A percentile compares a stretch with the other conserved stretches of the same genome.
phyloP scores from a whole-genome alignment of 768 basidiomycete genomes.

The Terana coerulea region DNA sequence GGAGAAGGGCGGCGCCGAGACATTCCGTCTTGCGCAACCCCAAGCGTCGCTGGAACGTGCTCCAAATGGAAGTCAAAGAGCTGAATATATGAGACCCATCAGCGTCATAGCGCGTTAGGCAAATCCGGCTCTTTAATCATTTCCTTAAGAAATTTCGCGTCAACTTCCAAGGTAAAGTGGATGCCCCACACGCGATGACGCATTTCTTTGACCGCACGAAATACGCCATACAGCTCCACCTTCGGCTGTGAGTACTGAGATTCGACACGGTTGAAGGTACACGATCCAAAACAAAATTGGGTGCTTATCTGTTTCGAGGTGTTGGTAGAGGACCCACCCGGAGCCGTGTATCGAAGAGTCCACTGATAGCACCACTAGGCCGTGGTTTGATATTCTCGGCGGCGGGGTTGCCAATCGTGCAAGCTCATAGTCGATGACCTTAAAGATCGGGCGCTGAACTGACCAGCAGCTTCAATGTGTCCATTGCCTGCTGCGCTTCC shows the following conservation, averaged over 20 bases:
- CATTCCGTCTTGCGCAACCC: conserved; percentile 20
- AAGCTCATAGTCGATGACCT: conserved; percentile 15
- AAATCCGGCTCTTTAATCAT: conserved; percentile 23
- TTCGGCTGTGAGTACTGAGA: conserved; percentile 36
- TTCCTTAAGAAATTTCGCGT: conserved; percentile 26
- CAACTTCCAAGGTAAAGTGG: conserved; percentile 27
- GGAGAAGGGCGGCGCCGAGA: conserved; percentile 11
- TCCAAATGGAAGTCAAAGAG: conserved; percentile 18
- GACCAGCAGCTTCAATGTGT: conserved; percentile 8
- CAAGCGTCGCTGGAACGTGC: conserved; percentile 19
- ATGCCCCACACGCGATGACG: conserved; percentile 29
- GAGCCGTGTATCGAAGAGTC: conserved; percentile 21
- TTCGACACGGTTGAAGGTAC: conserved; percentile 29
- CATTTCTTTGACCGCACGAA: conserved; percentile 26
- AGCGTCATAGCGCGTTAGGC: conserved; percentile 19
- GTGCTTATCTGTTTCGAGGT: not conserved
- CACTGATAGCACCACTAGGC: conserved; percentile 17
- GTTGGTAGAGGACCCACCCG: conserved; percentile 21
- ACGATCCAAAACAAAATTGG: conserved; percentile 30
- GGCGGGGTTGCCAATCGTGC: not conserved
- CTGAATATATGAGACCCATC: conserved; percentile 20
- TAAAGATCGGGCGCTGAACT: conserved; percentile 6
- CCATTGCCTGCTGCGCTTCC: conserved; percentile 5
- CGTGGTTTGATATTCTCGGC: not conserved
- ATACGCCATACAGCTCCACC: conserved; percentile 36